These are phyloP conservation scores for Cytospora paraplurivora DNA, from an alignment of 2,329 filamentous ascomycete species.

Conservation along the genomic window DNA sequence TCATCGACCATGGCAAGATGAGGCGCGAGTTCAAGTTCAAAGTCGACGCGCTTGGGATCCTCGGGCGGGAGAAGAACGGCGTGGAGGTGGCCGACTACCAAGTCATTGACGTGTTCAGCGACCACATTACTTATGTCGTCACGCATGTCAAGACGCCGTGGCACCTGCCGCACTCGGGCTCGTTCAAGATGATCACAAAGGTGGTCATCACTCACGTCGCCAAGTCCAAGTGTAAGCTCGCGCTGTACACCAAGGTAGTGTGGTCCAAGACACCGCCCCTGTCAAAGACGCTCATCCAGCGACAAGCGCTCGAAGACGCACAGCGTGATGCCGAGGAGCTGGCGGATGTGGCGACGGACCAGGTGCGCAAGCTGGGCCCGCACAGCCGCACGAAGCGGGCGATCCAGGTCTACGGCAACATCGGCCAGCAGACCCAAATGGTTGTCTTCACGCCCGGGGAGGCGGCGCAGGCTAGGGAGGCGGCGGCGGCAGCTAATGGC, in stretches of 20 bases:
- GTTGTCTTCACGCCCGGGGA: conserved; percentile 59
- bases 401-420: conserved; percentile 75
- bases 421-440: conserved; percentile 69
- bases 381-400: conserved; percentile 76
- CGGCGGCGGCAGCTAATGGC: conserved; percentile 44
- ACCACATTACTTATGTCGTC: conserved; percentile 71
- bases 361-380: conserved; percentile 72
- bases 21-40: conserved; percentile 80
- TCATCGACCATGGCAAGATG: conserved; percentile 69
- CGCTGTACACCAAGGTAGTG: conserved; percentile 83
- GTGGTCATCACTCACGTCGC: conserved; percentile 91
- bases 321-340: conserved; percentile 73
- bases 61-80: conserved; percentile 59
- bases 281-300: conserved; percentile 63
- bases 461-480: conserved; percentile 36
- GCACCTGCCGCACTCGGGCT: conserved; percentile 80
- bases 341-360: conserved; percentile 74
- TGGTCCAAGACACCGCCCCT: conserved; percentile 73
- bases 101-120: conserved; percentile 78
- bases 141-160: conserved; percentile 67
- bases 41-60: conserved; percentile 66
- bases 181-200: conserved; percentile 83
- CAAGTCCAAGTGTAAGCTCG: conserved; percentile 90
- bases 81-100: conserved; percentile 76
- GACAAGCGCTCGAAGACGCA: conserved; percentile 75